Percentiles rank a stretch among this genome's conserved stretches.
These are phyloP conservation scores for Monilinia laxa DNA, from an alignment of 2,329 filamentous ascomycete genomes.

Conservation along the genomic window DNA sequence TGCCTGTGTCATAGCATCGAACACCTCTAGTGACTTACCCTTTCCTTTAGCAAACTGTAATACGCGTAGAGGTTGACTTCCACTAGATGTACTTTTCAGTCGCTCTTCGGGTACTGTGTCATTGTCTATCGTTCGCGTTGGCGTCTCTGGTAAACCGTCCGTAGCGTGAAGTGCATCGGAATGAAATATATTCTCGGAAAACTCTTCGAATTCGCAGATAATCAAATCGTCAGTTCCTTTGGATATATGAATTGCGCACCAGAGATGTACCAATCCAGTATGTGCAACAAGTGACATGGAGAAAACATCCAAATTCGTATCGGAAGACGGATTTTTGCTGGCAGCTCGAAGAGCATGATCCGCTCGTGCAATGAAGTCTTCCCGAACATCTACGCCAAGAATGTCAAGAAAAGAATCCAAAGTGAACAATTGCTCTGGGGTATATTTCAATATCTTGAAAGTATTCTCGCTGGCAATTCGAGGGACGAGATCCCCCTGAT, in stretches of 20 bases:
- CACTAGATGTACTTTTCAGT: conserved; percentile 70
- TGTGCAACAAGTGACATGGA: conserved; percentile 55
- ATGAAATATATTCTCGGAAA: conserved; percentile 61
- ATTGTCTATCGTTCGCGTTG: conserved; percentile 71
- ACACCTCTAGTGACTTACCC: conserved; percentile 77
- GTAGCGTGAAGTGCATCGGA: conserved; percentile 47
- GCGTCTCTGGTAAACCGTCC: conserved; percentile 50
- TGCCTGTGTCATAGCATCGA: conserved; percentile 88
- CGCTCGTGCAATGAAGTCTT: conserved; percentile 14
- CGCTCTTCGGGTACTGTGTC: conserved; percentile 73
- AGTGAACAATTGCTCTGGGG: conserved; percentile 71
- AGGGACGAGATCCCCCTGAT: conserved; percentile 65
- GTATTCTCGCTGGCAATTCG: conserved; percentile 82
- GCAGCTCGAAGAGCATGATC: conserved; percentile 16
- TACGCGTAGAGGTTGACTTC: conserved; percentile 75
- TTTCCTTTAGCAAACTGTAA: conserved; percentile 75
- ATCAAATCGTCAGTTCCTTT: conserved; percentile 66
- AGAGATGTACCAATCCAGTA: conserved; percentile 18
- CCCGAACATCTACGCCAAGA: conserved; percentile 70
- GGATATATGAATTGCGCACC: conserved; percentile 43
- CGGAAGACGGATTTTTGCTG: conserved; percentile 40
- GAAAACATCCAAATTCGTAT: conserved; percentile 84
- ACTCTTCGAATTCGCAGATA: conserved; percentile 85
- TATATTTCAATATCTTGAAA: conserved; percentile 69
- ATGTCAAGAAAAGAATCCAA: conserved; percentile 81